Conservation (phyloP, 2,329 filamentous ascomycete species). For the Fusarium sp. region DNA sequence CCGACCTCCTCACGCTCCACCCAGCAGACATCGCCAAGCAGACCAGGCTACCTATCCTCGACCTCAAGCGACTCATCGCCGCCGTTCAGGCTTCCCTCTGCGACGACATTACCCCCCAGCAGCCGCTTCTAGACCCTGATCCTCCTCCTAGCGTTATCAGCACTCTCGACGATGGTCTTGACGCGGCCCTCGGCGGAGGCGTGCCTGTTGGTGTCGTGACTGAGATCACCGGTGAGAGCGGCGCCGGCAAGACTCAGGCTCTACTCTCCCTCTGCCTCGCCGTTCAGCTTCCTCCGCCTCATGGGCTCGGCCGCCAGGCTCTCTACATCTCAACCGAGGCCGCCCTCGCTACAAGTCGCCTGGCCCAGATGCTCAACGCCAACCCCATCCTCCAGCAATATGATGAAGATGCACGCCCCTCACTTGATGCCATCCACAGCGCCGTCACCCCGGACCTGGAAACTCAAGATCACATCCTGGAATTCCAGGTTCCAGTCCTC, state of each 20-base stretch:
- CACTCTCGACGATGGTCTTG: constrained; percentile 81
- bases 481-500: constrained; percentile 90
- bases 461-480: constrained; percentile 93
- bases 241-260: constrained; percentile 94
- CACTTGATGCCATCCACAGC: constrained; percentile 81
- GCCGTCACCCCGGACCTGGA: constrained; percentile 91
- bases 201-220: constrained; percentile 85
- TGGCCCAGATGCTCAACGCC: constrained; percentile 79
- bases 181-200: constrained; percentile 78
- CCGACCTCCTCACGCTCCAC: constrained; percentile 88
- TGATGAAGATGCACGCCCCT: constrained; percentile 58
- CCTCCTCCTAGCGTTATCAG: constrained; percentile 67
- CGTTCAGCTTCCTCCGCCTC: constrained; percentile 81
- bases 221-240: constrained; percentile 93
- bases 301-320: constrained; percentile 77
- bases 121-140: constrained; percentile 35
- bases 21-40: constrained; percentile 85
- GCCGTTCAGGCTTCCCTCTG: constrained; percentile 77
- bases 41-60: constrained; percentile 82
- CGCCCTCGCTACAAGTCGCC: constrained; percentile 81
- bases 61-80: constrained; percentile 79
- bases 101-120: constrained; percentile 60
- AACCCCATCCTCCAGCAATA: constrained; percentile 69
- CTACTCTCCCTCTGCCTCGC: constrained; percentile 87
- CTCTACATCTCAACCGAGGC: constrained; percentile 97